Percentiles rank a stretch among this genome's conserved stretches.
Conservation (phyloP, 1,284 basidiomycete genomes). For the Cerioporus squamosus region DNA sequence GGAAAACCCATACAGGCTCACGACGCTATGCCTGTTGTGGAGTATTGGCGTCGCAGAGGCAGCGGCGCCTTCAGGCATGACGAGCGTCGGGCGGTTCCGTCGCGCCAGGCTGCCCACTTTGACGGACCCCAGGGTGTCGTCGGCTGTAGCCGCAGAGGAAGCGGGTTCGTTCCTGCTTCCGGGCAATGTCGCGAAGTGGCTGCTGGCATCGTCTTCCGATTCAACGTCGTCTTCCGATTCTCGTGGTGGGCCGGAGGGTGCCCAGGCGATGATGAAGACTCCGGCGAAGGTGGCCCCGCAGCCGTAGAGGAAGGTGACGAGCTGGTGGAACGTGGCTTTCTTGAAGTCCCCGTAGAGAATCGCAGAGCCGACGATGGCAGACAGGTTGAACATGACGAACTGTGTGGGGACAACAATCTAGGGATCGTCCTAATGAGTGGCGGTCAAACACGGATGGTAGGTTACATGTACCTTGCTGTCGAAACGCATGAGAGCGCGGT, state of each 20-base stretch:
- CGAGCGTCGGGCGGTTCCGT: constrained; percentile 46
- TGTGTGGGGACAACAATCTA: constrained; percentile 92
- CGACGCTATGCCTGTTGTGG: constrained; percentile 54
- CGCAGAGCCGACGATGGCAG: constrained; percentile 90
- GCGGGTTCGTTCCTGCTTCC: constrained; percentile 18
- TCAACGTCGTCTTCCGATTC: constrained; percentile 32
- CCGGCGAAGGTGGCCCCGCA: constrained; percentile 85
- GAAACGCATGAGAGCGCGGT: constrained; percentile 88
- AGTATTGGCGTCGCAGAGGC: constrained; percentile 43
- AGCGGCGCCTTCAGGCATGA: constrained; percentile 46
- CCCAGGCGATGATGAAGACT: constrained; percentile 83
- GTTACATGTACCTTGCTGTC: constrained; percentile 69
- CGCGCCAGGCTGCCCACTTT: constrained; percentile 37
- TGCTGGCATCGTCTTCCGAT: constrained; percentile 16
- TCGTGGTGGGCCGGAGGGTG: constrained; percentile 35
- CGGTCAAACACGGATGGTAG: not conserved
- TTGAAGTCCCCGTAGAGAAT: constrained; percentile 95
- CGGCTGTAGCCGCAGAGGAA: constrained; percentile 31
- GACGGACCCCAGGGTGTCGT: constrained; percentile 24
- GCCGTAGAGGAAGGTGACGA: constrained; percentile 87
- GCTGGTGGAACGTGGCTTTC: constrained; percentile 77
- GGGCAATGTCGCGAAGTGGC: constrained; percentile 24
- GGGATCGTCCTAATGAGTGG: not conserved
- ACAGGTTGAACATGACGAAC: constrained; percentile 89
- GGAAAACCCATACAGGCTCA: constrained; percentile 70